These are phyloP conservation scores for Myrica gale DNA, from an alignment of 306 rosid species.

Conservation along the genomic window DNA sequence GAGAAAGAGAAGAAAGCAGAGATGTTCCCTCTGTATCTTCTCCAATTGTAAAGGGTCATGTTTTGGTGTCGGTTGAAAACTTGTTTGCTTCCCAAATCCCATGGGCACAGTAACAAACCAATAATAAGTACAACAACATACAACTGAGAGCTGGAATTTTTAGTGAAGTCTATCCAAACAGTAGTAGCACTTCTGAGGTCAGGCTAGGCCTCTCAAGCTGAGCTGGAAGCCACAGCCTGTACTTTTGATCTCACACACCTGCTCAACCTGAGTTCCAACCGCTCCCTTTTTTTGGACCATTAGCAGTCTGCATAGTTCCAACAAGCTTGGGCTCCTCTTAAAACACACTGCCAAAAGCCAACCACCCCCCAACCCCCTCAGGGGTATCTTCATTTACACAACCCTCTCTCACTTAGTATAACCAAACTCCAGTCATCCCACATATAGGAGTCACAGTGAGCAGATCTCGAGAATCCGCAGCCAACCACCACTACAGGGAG, in stretches of 20 bases:
- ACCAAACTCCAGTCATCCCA: too few relatives aligned
- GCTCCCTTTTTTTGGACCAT: neutral
- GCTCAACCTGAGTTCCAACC: neutral
- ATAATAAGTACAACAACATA: too few relatives aligned
- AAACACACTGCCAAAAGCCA: neutral
- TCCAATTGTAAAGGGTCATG: neutral
- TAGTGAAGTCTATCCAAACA: too few relatives aligned
- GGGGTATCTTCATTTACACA: too few relatives aligned
- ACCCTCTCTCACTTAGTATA: too few relatives aligned
- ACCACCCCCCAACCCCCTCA: neutral
- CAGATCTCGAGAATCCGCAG: too few relatives aligned
- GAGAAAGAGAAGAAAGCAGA: neutral
- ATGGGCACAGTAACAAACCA: neutral
- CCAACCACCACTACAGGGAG: too few relatives aligned
- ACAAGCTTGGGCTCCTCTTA: too few relatives aligned
- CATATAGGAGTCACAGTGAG: too few relatives aligned
- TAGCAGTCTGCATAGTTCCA: neutral
- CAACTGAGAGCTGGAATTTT: too few relatives aligned
- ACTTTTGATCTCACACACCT: neutral
- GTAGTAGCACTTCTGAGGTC: too few relatives aligned
- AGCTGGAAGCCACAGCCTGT: neutral
- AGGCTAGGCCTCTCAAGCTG: too few relatives aligned
- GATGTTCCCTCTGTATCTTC: neutral
- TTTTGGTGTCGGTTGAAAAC: neutral
- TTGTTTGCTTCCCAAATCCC: conserved; percentile 1